A percentile compares a stretch with the other conserved stretches of the same genome.
Evolutionary conservation across 2,329 filamentous ascomycete genomes (phyloP).

Genomic region (Penicillium sp.): DNA sequence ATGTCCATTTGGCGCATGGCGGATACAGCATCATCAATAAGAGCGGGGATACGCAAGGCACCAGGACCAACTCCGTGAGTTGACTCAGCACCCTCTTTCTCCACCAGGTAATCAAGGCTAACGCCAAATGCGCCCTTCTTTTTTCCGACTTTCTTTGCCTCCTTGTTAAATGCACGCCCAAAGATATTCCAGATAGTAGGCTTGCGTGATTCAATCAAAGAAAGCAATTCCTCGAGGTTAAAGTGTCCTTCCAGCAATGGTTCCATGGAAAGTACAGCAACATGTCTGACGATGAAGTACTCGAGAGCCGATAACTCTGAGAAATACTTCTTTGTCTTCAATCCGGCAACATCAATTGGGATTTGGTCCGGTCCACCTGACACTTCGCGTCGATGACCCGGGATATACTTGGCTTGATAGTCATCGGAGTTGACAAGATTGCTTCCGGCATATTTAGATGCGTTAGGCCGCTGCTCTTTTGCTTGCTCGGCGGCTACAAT

Average conservation of each 20-base stretch:
- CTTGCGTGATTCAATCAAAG: conserved; percentile 89
- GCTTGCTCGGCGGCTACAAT: conserved; percentile 96
- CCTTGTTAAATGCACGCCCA: conserved; percentile 90
- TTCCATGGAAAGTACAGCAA: conserved; percentile 92
- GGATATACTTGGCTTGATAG: conserved; percentile 62
- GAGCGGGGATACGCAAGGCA: conserved; percentile 81
- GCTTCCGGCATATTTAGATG: conserved; percentile 70
- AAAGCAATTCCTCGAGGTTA: conserved; percentile 85
- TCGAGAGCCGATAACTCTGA: conserved; percentile 92
- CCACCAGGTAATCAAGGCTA: conserved; percentile 79
- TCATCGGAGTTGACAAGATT: conserved; percentile 59
- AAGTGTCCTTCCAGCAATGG: conserved; percentile 86
- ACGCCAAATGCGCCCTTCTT: conserved; percentile 95
- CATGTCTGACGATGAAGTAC: conserved; percentile 94
- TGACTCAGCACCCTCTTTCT: conserved; percentile 93
- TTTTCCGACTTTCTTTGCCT: conserved; percentile 65
- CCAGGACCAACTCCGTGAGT: conserved; percentile 94
- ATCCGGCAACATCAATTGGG: conserved; percentile 51
- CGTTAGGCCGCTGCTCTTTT: conserved; percentile 78
- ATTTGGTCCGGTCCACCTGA: conserved; percentile 51
- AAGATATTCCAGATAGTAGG: conserved; percentile 98
- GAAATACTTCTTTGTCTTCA: conserved; percentile 75
- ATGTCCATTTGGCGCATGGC: conserved; percentile 99
- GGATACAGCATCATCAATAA: conserved; percentile 90
- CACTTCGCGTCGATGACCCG: conserved; percentile 65